phyloP scores from a whole-genome alignment of 306 rosid species.

The Castanea crenata region DNA sequence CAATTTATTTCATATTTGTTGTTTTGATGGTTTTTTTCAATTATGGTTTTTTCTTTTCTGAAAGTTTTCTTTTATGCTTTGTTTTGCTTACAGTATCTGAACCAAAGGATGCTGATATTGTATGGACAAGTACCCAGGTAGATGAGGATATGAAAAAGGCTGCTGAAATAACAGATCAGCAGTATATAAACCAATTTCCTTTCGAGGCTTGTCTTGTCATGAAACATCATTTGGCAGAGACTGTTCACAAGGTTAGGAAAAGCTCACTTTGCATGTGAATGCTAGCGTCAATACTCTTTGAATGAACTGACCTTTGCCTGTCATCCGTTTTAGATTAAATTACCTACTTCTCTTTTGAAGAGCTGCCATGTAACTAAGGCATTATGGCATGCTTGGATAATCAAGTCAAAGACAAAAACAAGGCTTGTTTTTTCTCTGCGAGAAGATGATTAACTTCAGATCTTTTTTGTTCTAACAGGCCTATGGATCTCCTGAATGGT shows the following conservation, averaged over 20 bases:
- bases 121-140: constrained; percentile 85
- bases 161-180: constrained; percentile 71
- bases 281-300: constrained; percentile 4
- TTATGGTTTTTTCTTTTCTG: constrained; percentile 19
- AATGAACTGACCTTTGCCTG: constrained; percentile 5
- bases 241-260: constrained; percentile 72
- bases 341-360: constrained; percentile 2
- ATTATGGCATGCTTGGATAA: constrained; percentile 7
- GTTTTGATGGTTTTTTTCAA: constrained; percentile 5
- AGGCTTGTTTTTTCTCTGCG: not conserved
- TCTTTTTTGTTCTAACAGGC: constrained; percentile 46
- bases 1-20: not conserved
- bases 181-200: constrained; percentile 84
- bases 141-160: constrained; percentile 86
- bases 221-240: constrained; percentile 97
- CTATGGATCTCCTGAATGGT: constrained; percentile 79
- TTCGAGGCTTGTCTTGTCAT: constrained; percentile 94
- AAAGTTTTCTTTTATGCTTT: constrained; percentile 12
- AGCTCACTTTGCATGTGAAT: constrained; percentile 11
- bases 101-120: constrained; percentile 82
- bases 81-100: constrained; percentile 58
- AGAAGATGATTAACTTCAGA: not conserved
- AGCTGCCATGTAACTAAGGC: not conserved
- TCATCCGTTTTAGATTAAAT: constrained; percentile 7
- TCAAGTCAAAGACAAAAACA: not conserved